Evolutionary conservation across 768 basidiomycete genomes (phyloP).

Genomic region (Tricholoma terreum): DNA sequence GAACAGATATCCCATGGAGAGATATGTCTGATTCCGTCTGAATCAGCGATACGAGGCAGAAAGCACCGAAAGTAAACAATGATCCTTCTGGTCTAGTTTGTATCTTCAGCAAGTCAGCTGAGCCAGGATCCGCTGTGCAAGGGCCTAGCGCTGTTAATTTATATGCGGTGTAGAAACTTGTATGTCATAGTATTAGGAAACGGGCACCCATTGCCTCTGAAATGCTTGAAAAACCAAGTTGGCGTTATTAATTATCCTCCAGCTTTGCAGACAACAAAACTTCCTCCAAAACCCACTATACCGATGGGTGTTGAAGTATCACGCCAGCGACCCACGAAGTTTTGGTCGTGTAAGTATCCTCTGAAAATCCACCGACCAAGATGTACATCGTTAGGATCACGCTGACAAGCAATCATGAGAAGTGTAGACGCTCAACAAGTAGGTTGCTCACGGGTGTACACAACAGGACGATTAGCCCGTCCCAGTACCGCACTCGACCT

Average conservation of each 20-base stretch:
- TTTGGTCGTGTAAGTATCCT: conserved; percentile 48
- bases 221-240: too few relatives aligned
- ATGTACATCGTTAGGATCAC: conserved; percentile 24
- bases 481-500: conserved; percentile 51
- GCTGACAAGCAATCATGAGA: conserved; percentile 22
- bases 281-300: conserved; percentile 46
- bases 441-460: conserved; percentile 39
- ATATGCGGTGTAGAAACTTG: neutral
- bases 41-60: too few relatives aligned
- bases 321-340: conserved; percentile 54
- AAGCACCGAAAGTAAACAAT: too few relatives aligned
- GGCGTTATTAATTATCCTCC: neutral
- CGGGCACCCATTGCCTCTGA: too few relatives aligned
- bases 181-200: too few relatives aligned
- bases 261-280: conserved; percentile 41
- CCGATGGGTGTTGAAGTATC: conserved; percentile 41
- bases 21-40: too few relatives aligned
- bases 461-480: conserved; percentile 46
- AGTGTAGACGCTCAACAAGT: neutral
- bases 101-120: neutral
- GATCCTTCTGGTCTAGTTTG: too few relatives aligned
- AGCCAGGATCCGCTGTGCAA: neutral
- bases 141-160: neutral
- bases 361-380: conserved; percentile 49
- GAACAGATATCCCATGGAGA: too few relatives aligned